phyloP scores from a whole-genome alignment of 2,329 filamentous ascomycete species.

The Aciculosporium take region DNA sequence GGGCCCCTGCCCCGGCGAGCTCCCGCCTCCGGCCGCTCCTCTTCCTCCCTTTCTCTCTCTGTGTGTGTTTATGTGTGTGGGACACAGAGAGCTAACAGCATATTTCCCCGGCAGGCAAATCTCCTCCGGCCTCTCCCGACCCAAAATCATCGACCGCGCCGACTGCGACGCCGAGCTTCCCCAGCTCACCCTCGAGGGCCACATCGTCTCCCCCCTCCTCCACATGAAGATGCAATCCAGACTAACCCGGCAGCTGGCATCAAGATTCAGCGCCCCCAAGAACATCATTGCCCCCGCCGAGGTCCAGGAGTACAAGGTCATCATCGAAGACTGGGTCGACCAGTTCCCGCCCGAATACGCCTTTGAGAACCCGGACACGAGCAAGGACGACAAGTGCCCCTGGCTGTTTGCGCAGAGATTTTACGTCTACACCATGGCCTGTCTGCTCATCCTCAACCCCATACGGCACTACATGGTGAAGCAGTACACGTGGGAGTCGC shows the following conservation, averaged over 20 bases:
- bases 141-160: constrained; percentile 17
- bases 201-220: constrained; percentile 15
- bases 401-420: constrained; percentile 32
- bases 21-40: no score
- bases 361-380: constrained; percentile 24
- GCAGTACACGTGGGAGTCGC: constrained; percentile 13
- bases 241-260: constrained; percentile 12
- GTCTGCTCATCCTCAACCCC: constrained; percentile 31
- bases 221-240: constrained; percentile 19
- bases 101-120: constrained; percentile 18
- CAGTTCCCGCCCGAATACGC: constrained; percentile 27
- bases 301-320: constrained; percentile 13
- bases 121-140: constrained; percentile 17
- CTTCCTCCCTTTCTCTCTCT: not conserved
- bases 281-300: constrained; percentile 15
- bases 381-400: constrained; percentile 22
- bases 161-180: constrained; percentile 15
- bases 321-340: constrained; percentile 26
- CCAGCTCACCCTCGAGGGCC: constrained; percentile 15
- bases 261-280: constrained; percentile 14
- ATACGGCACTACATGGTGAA: constrained; percentile 32
- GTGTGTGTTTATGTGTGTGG: not conserved
- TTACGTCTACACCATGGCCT: constrained; percentile 29
- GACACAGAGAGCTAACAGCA: not conserved
- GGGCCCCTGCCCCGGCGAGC: no score